Evolutionary conservation across 371 early-diverging fungal genomes (phyloP).

Genomic region (Sporodiniella umbellata): DNA sequence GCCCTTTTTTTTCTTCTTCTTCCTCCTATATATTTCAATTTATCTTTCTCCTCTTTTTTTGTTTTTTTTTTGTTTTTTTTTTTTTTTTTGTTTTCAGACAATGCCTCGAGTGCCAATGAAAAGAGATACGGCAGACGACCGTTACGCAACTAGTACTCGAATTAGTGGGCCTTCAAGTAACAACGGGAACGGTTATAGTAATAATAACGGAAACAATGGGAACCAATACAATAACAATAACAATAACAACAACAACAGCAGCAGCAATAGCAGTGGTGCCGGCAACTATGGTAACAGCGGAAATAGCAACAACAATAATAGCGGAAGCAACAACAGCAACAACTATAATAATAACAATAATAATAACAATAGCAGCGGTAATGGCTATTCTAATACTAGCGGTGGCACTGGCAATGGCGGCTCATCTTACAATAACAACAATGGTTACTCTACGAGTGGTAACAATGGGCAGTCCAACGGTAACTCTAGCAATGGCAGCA

Average conservation of each 20-base stretch:
- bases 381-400: neutral
- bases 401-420: neutral
- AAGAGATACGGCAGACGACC: neutral
- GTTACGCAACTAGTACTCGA: constrained; percentile 2
- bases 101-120: neutral
- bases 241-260: constrained; percentile 2
- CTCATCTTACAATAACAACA: neutral
- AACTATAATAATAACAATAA: neutral
- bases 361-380: constrained; percentile 1
- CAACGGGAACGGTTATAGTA: constrained; percentile 6
- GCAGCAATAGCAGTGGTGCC: constrained; percentile 6
- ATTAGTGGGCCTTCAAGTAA: constrained; percentile 4
- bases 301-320: constrained; percentile 3
- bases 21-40: too few species aligned
- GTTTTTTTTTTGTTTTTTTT: too few species aligned
- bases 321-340: neutral
- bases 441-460: neutral
- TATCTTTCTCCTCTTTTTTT: too few species aligned
- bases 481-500: constrained; percentile 1
- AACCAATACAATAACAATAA: constrained; percentile 4
- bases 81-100: neutral
- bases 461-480: too few species aligned
- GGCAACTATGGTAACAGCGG: constrained; percentile 3
- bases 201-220: constrained; percentile 2
- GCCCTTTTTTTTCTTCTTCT: too few species aligned